Evolutionary conservation across 768 basidiomycete genomes (phyloP).

Genomic region (Russula foetens): DNA sequence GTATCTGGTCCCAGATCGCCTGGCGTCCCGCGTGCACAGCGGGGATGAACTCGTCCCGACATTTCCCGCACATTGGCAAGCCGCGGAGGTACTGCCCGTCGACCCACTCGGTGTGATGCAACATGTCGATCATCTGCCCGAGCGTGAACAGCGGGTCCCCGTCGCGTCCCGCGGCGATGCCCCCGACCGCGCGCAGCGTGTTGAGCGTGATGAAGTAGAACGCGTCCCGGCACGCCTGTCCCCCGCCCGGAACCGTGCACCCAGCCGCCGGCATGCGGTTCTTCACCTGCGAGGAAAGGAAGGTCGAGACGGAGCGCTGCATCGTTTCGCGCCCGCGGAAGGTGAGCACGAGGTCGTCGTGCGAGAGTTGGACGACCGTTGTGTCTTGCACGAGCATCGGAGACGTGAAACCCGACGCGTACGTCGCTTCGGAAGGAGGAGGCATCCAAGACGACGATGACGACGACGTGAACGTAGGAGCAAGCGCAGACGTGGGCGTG

Average conservation of each 20-base stretch:
- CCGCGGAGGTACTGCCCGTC: conserved; percentile 46
- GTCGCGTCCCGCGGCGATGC: conserved; percentile 63
- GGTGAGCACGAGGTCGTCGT: conserved; percentile 32
- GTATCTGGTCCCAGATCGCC: conserved; percentile 55
- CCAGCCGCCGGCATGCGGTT: conserved; percentile 38
- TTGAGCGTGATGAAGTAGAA: conserved; percentile 75
- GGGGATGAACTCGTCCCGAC: conserved; percentile 40
- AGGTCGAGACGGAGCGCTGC: conserved; percentile 53
- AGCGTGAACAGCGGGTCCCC: conserved; percentile 69
- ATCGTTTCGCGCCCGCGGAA: conserved; percentile 58
- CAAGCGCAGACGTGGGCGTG: too few species aligned
- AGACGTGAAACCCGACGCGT: conserved; percentile 8
- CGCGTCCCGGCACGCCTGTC: conserved; percentile 49
- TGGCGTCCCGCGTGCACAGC: conserved; percentile 39
- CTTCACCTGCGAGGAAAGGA: conserved; percentile 49
- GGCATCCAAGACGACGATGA: too few species aligned
- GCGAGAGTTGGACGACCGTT: conserved; percentile 27
- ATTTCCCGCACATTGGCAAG: conserved; percentile 45
- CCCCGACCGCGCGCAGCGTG: conserved; percentile 58
- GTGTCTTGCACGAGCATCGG: conserved; percentile 12
- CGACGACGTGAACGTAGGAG: neutral
- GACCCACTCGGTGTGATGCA: conserved; percentile 60
- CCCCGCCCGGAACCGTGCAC: conserved; percentile 32
- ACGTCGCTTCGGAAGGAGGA: too few species aligned
- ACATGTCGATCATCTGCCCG: conserved; percentile 61